These are phyloP conservation scores for Gentiana macrophylla DNA, from an alignment of 257 asterid genomes.

Conservation along the genomic window DNA sequence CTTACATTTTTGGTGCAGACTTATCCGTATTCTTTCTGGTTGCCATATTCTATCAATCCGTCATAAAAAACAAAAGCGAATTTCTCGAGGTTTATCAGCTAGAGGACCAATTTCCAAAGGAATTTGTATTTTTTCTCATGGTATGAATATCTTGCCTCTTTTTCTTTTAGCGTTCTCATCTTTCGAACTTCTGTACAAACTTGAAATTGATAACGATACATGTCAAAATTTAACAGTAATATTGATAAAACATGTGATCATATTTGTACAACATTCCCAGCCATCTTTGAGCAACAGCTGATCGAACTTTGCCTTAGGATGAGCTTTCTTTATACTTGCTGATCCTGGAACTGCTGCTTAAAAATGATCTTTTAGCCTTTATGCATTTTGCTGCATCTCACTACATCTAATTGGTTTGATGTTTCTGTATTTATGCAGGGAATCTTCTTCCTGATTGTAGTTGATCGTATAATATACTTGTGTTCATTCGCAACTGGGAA, in stretches of 20 bases:
- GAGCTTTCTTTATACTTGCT: not conserved
- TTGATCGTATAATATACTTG: conserved; percentile 91
- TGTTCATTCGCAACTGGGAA: conserved; percentile 86
- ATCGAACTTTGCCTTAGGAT: not conserved
- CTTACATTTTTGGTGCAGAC: conserved; percentile 92
- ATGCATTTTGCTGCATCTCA: not conserved
- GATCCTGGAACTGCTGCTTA: not conserved
- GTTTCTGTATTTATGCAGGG: conserved; percentile 50
- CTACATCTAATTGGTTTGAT: conserved; percentile 11
- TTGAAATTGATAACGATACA: not conserved
- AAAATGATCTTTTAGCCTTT: not conserved
- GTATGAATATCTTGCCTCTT: conserved; percentile 32
- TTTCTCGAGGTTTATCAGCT: conserved; percentile 95
- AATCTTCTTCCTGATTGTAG: conserved; percentile 90
- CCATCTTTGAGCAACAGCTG: conserved; percentile 1
- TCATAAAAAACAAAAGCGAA: conserved; percentile 77
- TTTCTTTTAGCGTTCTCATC: not conserved
- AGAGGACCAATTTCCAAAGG: conserved; percentile 97
- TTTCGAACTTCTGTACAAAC: not conserved
- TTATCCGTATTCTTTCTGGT: conserved; percentile 90
- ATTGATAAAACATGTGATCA: not conserved
- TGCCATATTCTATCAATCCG: conserved; percentile 82
- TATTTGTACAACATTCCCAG: not conserved
- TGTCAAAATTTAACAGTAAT: not conserved
- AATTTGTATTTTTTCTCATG: conserved; percentile 80